Evolutionary conservation across 768 basidiomycete genomes (phyloP).

Genomic region (Pulveroboletus frians): DNA sequence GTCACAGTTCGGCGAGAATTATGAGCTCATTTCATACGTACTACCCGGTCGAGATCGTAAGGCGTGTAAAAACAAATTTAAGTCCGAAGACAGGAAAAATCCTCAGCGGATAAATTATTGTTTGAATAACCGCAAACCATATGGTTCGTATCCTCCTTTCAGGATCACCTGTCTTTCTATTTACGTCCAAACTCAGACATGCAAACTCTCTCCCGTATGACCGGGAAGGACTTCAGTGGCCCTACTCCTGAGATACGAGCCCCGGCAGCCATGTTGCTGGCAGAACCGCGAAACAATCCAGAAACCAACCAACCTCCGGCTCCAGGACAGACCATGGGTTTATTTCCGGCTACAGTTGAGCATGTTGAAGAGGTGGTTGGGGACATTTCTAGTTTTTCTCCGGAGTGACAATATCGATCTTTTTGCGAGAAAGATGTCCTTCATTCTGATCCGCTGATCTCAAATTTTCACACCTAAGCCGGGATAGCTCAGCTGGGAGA

Average conservation of each 20-base stretch:
- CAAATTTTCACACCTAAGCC: slow-evolving; percentile 25
- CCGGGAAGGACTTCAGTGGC: slow-evolving; percentile 81
- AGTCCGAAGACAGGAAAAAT: slow-evolving; percentile 81
- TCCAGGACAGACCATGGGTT: slow-evolving; percentile 20
- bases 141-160: slow-evolving; percentile 45
- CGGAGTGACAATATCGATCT: slow-evolving; percentile 6
- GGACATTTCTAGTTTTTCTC: slow-evolving; percentile 25
- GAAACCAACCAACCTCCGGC: not conserved
- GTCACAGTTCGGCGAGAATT: slow-evolving; percentile 86
- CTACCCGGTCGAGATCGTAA: slow-evolving; percentile 82
- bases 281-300: slow-evolving; percentile 15
- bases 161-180: not conserved
- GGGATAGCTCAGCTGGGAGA: slow-evolving; percentile 73
- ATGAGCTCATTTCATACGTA: slow-evolving; percentile 84
- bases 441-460: not conserved
- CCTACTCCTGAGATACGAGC: slow-evolving; percentile 66
- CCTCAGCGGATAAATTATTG: slow-evolving; percentile 69
- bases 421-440: not conserved
- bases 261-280: slow-evolving; percentile 32
- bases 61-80: slow-evolving; percentile 92
- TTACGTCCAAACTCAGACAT: slow-evolving; percentile 47
- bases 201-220: slow-evolving; percentile 67
- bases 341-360: slow-evolving; percentile 33
- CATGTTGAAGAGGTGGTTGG: slow-evolving; percentile 28
- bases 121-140: slow-evolving; percentile 69